These are phyloP conservation scores for Taphrina confusa DNA, from an alignment of 1,139 yeast genomes.

Conservation along the genomic window DNA sequence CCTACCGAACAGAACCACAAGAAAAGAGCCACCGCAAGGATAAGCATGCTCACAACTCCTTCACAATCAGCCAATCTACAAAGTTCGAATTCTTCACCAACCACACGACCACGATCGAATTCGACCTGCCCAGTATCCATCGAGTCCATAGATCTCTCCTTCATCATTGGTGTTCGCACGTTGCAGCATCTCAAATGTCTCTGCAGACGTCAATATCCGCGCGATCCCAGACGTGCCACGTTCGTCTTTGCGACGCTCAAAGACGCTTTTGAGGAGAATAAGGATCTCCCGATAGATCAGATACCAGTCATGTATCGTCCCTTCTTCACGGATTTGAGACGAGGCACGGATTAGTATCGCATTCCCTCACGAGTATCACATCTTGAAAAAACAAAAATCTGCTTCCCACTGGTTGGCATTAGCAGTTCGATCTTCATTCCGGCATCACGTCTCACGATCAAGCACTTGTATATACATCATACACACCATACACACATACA, in stretches of 20 bases:
- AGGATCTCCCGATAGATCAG: slow-evolving; percentile 18
- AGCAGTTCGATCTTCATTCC: no score
- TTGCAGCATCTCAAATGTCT: slow-evolving; percentile 30
- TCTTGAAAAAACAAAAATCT: no score
- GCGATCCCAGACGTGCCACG: slow-evolving; percentile 33
- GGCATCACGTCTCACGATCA: no score
- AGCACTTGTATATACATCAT: no score
- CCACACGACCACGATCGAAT: background rate
- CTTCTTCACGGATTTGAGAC: slow-evolving; percentile 18
- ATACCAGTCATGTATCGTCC: slow-evolving; percentile 19
- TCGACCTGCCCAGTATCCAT: background rate
- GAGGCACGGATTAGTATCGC: background rate
- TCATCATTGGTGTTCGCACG: slow-evolving; percentile 27
- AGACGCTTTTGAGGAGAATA: slow-evolving; percentile 22
- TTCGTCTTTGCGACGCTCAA: slow-evolving; percentile 18
- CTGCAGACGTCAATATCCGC: slow-evolving; percentile 25
- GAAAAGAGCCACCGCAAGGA: no score
- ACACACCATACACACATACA: no score
- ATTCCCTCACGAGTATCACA: no score
- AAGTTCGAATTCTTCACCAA: background rate
- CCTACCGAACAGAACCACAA: no score
- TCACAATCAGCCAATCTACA: background rate
- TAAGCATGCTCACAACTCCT: slow-evolving; percentile 10
- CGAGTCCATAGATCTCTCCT: slow-evolving; percentile 13
- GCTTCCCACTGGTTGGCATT: no score